Evolutionary conservation across 139 green algal species (phyloP), one percentile per base, ranked within the genome.

Genomic region (Chlorella sorokiniana): DNA sequence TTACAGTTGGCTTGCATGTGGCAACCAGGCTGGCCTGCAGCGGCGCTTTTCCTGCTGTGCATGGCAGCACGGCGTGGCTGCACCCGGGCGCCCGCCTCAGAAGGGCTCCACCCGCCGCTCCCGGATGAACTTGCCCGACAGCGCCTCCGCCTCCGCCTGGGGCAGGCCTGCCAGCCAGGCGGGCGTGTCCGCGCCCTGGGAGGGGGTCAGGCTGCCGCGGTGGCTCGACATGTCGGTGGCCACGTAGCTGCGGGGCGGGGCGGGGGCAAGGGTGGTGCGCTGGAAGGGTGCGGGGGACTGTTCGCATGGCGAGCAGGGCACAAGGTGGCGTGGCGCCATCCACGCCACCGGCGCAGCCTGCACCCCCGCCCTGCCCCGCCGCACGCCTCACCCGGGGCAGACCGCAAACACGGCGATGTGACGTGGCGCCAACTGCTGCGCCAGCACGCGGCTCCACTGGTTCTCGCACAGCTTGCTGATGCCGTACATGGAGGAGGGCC

Each of bases 181-280:
- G 3, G 91, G 87, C 29, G 91, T 94, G 65, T 94, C 90, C 1
- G 91, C 91, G 1, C 91, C 91, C 35, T 92, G 51, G 1, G 69
- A 68, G 0, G 87, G 75, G 4, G 82, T 86, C 79, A 88, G 89
- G 33, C 68, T 74, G n/a, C 91, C 90, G 16, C 75, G 48, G 64
- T 64, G 76, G 62, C 64, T 86, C 9, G 52, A 83, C 91, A 94
- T 94, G 83, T 91, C 83, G 4, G 86, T 91, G n/a, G 68, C 38
- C 51, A 83, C 89, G 70, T 80, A 90, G 33, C 83, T 83, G n/a
- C n/a, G n/a, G n/a, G n/a, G n/a, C n/a, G n/a, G n/a, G n/a, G n/a
- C n/a, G n/a, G n/a, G n/a, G n/a, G n/a, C n/a, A n/a, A n/a, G n/a
- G n/a, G n/a, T n/a, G n/a, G n/a, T 83, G 68, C 35, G 3, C 10